Evolutionary conservation across 2,329 filamentous ascomycete genomes (phyloP), one percentile per base, ranked within the genome.

Genomic region (Xylariaceae sp.): DNA sequence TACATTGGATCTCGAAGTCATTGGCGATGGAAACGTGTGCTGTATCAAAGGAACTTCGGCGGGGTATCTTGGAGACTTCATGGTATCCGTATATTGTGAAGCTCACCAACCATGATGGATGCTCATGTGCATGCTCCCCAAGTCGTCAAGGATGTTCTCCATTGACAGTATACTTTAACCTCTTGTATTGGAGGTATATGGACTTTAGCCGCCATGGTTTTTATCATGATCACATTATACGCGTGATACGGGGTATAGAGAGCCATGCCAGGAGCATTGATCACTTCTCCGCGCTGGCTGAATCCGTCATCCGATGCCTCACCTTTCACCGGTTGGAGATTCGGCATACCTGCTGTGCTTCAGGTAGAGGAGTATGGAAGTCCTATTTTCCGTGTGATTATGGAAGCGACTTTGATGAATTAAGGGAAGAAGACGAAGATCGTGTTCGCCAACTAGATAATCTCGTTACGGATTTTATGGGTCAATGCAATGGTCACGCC

Each of bases 311-410:
- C 34, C 51, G 51, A 34, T 53, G 5, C 11, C 21, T 47, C n/a
- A 47, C 51, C 12, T 47, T 47, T n/a, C 1, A 46, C 14, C 41
- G 19, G 14, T 28, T 53, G 12, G 24, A 8, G 28, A 53, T 53
- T 7, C 33, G 51, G 6, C 51, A 53, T 41, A 53, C 51, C 11
- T 48, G 51, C 16, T 54, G 36, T 33, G 26, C 14, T 4, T 53
- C 41, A 12, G 3, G 14, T 28, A 3, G 6, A 14, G 0, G 1
- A 2, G 2, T 9, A 2, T 6, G 3, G 6, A 11, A 5, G 3
- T 2, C 9, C 5, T 12, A 17, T 2, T 14, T 48, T 21, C 29
- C 43, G 4, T 3, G 14, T 16, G 33, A 43, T 2, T 49, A 55
- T 36, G 45, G 53, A 9, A 37, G 23, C n/a, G 53, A 39, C 24